phyloP scores from a whole-genome alignment of 208 protist species.

The Leishmania amazonensis region DNA sequence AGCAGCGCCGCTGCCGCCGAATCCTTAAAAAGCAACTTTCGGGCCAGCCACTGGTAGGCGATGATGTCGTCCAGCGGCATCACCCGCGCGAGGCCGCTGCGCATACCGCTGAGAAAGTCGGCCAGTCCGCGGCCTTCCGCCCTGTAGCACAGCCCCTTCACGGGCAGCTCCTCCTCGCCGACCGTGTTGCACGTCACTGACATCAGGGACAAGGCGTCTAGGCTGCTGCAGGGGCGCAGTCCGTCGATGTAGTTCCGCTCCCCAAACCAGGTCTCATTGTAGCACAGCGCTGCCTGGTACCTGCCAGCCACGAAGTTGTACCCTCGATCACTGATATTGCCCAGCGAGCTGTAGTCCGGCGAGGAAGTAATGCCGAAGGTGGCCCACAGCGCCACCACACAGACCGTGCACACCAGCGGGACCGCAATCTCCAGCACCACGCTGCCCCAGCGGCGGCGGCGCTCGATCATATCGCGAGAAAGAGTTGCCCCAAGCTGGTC shows the following conservation, averaged over 20 bases:
- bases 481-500: conserved; percentile 37
- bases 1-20: neutral
- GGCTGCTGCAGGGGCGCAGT: conserved; percentile 2
- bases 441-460: conserved; percentile 17
- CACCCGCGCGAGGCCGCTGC: conserved; percentile 4
- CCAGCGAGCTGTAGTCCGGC: neutral
- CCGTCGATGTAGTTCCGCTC: conserved; percentile 15
- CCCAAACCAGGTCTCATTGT: conserved; percentile 29
- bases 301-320: conserved; percentile 1
- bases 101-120: neutral
- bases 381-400: conserved; percentile 33
- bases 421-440: conserved; percentile 38
- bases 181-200: neutral
- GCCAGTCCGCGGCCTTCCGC: neutral
- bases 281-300: conserved; percentile 13
- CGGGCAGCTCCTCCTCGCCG: conserved; percentile 33
- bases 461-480: conserved; percentile 25
- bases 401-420: conserved; percentile 40
- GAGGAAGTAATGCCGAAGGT: conserved; percentile 11
- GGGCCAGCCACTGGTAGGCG: conserved; percentile 32
- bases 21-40: neutral
- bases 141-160: conserved; percentile 35
- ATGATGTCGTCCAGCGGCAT: conserved; percentile 35
- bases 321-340: neutral
- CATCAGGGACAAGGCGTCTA: neutral